These are phyloP conservation scores for Cladosporium austrohemisphaericum DNA, from an alignment of 2,329 filamentous ascomycete species.

Conservation along the genomic window DNA sequence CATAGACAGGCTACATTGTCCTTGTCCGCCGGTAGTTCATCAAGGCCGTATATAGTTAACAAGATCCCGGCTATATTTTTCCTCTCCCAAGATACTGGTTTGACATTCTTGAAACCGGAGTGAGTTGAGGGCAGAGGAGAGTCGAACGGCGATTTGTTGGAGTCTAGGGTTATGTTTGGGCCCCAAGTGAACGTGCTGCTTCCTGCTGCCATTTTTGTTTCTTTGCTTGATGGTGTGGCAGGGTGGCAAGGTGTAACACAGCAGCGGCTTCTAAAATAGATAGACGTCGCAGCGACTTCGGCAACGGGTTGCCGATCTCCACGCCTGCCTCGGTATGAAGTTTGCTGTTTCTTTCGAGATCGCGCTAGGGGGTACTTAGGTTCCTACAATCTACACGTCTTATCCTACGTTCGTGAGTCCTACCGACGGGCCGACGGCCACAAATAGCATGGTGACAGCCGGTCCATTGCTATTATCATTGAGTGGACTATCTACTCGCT, in stretches of 20 bases:
- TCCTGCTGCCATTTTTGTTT: constrained; percentile 23
- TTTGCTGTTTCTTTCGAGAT: neutral
- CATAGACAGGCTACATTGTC: constrained; percentile 73
- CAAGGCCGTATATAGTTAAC: constrained; percentile 74
- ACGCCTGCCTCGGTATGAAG: neutral
- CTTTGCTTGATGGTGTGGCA: neutral
- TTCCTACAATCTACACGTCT: no score
- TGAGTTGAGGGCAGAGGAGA: constrained; percentile 31
- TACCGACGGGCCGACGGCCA: no score
- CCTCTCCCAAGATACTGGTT: constrained; percentile 59
- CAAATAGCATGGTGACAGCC: no score
- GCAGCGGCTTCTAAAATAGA: no score
- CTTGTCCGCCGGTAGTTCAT: constrained; percentile 57
- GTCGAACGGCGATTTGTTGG: constrained; percentile 30
- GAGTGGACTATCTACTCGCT: no score
- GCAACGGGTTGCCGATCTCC: neutral
- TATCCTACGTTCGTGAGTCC: no score
- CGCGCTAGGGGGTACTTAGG: no score
- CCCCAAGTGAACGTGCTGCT: constrained; percentile 32
- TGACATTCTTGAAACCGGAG: constrained; percentile 28
- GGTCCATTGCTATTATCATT: no score
- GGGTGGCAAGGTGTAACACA: neutral
- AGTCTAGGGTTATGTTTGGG: constrained; percentile 30
- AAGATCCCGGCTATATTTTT: constrained; percentile 74
- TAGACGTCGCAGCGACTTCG: neutral